A percentile compares a stretch with the other conserved stretches of the same genome.
These are phyloP conservation scores for Floccularia luteovirens DNA, from an alignment of 768 basidiomycete species.

Conservation along the genomic window DNA sequence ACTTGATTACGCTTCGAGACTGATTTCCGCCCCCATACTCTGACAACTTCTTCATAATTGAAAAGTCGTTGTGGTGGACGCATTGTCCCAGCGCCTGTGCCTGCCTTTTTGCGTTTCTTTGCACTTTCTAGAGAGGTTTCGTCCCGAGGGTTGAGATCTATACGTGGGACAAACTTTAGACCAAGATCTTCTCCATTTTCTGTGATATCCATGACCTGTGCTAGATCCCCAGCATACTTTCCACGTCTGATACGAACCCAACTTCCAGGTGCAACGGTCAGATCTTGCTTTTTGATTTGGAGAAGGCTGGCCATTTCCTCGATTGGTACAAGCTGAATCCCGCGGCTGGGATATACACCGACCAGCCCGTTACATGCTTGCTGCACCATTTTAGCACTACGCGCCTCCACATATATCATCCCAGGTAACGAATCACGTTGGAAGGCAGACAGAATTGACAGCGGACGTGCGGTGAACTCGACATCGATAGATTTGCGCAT, in stretches of 20 bases:
- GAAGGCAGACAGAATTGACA: conserved; percentile 90
- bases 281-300: conserved; percentile 92
- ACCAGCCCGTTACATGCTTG: conserved; percentile 86
- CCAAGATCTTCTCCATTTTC: conserved; percentile 92
- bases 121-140: conserved; percentile 50
- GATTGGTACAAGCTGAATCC: conserved; percentile 83
- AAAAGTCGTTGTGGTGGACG: conserved; percentile 91
- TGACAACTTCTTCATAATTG: conserved; percentile 87
- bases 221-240: conserved; percentile 90
- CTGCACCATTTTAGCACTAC: conserved; percentile 77
- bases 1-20: conserved; percentile 69
- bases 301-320: conserved; percentile 97
- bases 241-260: conserved; percentile 96
- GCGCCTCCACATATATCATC: conserved; percentile 95
- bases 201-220: conserved; percentile 90
- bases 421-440: conserved; percentile 93
- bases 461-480: conserved; percentile 69
- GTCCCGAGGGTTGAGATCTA: conserved; percentile 90
- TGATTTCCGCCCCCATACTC: conserved; percentile 73
- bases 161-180: conserved; percentile 93
- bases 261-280: conserved; percentile 74
- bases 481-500: conserved; percentile 89
- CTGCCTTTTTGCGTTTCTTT: conserved; percentile 73
- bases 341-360: conserved; percentile 81
- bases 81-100: conserved; percentile 41